Conservation (phyloP, 305 asterid species). For the Fraxinus albicans region DNA sequence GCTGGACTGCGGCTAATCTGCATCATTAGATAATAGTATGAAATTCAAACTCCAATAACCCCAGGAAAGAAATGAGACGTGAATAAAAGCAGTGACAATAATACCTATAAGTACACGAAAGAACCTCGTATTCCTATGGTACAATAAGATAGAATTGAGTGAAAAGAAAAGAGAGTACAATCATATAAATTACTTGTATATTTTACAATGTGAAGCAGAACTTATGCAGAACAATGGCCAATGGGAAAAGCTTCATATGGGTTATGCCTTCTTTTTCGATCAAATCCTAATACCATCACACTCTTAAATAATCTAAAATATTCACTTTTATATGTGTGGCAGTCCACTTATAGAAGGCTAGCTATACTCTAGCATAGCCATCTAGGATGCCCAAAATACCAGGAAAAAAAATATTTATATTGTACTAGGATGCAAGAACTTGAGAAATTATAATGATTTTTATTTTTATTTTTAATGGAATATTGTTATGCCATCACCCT, state of each 20-base stretch:
- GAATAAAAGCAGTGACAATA: background rate
- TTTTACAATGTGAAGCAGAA: slow-evolving; percentile 5
- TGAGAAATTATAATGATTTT: background rate
- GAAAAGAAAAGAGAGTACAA: background rate
- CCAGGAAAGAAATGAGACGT: background rate
- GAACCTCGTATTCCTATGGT: background rate
- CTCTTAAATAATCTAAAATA: background rate
- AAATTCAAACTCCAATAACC: background rate
- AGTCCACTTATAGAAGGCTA: background rate
- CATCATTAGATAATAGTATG: background rate
- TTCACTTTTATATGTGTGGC: background rate
- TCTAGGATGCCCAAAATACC: background rate
- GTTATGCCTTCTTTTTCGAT: slow-evolving; percentile 11
- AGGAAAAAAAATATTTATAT: background rate
- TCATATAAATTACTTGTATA: background rate
- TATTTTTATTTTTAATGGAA: background rate
- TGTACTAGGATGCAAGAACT: background rate
- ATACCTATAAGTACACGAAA: background rate
- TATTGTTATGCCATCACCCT: background rate
- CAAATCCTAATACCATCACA: background rate
- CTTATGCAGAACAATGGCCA: slow-evolving; percentile 25
- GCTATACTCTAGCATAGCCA: background rate
- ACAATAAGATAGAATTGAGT: background rate
- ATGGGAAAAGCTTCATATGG: slow-evolving; percentile 25
- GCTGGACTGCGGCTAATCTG: background rate